phyloP scores from a whole-genome alignment of 495 filamentous ascomycete genomes.

The Immersiella caudata region DNA sequence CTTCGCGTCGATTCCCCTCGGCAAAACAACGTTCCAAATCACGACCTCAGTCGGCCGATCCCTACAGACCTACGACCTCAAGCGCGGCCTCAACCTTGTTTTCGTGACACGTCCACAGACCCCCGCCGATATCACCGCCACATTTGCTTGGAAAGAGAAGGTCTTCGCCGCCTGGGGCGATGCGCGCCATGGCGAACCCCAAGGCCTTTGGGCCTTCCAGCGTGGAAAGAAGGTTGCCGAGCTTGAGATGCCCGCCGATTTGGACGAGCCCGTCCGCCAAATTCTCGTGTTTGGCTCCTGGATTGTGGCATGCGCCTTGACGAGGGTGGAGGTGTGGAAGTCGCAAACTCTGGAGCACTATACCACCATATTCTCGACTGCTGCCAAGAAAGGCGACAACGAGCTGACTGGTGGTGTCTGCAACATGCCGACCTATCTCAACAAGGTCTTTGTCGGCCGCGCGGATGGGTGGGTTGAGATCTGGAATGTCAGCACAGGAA shows the following conservation, averaged over 20 bases:
- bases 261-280: conserved; percentile 70
- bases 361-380: conserved; percentile 67
- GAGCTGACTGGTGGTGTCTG: conserved; percentile 71
- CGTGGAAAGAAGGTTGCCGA: conserved; percentile 84
- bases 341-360: conserved; percentile 83
- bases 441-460: conserved; percentile 89
- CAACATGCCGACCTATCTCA: conserved; percentile 90
- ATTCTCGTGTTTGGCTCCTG: conserved; percentile 87
- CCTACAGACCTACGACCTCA: conserved; percentile 93
- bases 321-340: conserved; percentile 85
- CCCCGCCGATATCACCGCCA: conserved; percentile 81
- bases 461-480: conserved; percentile 90
- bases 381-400: conserved; percentile 51
- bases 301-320: conserved; percentile 79
- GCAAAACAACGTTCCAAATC: conserved; percentile 94
- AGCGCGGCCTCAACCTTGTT: conserved; percentile 82
- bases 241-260: conserved; percentile 62
- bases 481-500: conserved; percentile 93
- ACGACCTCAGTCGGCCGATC: conserved; percentile 89
- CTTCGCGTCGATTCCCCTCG: conserved; percentile 83
- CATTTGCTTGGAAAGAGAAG: conserved; percentile 82
- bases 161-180: conserved; percentile 86
- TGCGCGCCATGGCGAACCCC: conserved; percentile 46
- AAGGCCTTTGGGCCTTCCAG: conserved; percentile 92
- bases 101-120: conserved; percentile 92